Conservation (phyloP, 805 yeast species). For the Teunomyces barrocoloradensis region DNA sequence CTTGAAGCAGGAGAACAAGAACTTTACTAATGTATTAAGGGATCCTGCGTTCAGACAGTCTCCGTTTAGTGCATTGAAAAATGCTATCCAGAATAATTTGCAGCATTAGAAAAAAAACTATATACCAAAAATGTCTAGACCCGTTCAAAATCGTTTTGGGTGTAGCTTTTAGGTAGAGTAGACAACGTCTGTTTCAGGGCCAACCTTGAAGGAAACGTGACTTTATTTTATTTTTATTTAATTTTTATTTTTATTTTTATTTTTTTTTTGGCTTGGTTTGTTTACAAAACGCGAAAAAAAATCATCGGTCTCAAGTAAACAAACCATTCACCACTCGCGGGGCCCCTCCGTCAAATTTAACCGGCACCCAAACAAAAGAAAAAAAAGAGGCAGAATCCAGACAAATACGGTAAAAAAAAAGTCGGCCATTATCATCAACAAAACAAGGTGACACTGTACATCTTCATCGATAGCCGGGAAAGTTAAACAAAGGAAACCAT, state of each 20-base stretch:
- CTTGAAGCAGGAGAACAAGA: constrained; percentile 54
- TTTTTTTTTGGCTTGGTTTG: background rate
- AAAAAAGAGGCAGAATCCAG: background rate
- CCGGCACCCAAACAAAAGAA: background rate
- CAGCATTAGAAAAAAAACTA: constrained; percentile 2
- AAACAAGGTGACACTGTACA: constrained; percentile 1
- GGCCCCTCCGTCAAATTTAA: background rate
- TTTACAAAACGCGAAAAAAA: constrained; percentile 1
- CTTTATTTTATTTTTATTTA: background rate
- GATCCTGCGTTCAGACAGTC: constrained; percentile 53
- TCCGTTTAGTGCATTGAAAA: constrained; percentile 65
- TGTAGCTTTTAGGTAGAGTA: background rate
- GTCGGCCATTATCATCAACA: background rate
- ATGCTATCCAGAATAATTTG: constrained; percentile 41
- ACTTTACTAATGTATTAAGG: constrained; percentile 58
- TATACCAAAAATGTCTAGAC: too few relatives aligned
- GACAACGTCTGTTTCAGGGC: constrained; percentile 2
- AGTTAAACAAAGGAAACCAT: background rate
- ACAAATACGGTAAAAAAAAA: background rate
- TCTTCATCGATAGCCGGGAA: background rate
- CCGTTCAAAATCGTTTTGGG: too few relatives aligned
- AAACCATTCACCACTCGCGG: background rate
- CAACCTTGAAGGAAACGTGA: background rate
- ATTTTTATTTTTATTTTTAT: background rate
- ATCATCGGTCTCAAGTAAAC: background rate